These are phyloP conservation scores for Pseudogymnoascus sp. DNA, from an alignment of 2,329 filamentous ascomycete genomes.

Conservation along the genomic window DNA sequence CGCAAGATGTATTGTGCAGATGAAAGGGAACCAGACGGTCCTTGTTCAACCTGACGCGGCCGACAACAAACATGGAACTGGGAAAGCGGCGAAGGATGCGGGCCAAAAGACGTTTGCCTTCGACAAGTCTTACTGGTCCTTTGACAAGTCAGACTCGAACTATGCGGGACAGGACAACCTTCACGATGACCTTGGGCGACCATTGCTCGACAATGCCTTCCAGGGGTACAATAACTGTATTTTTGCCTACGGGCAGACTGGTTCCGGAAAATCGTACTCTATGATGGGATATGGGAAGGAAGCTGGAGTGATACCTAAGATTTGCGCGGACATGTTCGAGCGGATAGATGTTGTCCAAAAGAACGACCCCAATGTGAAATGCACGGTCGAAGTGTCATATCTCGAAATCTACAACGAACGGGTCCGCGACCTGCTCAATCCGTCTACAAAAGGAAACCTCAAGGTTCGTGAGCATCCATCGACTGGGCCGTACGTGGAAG, in stretches of 20 bases:
- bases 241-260: constrained; percentile 97
- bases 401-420: constrained; percentile 99
- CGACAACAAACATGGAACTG: constrained; percentile 47
- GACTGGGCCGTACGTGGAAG: constrained; percentile 95
- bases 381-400: constrained; percentile 96
- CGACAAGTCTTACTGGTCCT: constrained; percentile 97
- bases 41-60: constrained; percentile 58
- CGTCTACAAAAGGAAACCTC: constrained; percentile 88
- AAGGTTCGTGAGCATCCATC: constrained; percentile 97
- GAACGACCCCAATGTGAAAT: constrained; percentile 66
- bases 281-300: constrained; percentile 99
- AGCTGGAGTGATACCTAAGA: constrained; percentile 88
- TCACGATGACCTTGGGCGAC: constrained; percentile 79
- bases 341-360: constrained; percentile 64
- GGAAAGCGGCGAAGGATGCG: constrained; percentile 63
- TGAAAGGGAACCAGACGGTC: constrained; percentile 89
- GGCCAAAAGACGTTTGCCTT: constrained; percentile 86
- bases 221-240: constrained; percentile 99
- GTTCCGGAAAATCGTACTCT: constrained; percentile 96
- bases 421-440: constrained; percentile 91
- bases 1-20: constrained; percentile 94
- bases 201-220: constrained; percentile 94
- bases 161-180: constrained; percentile 88
- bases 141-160: constrained; percentile 69
- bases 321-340: constrained; percentile 96